phyloP scores from a whole-genome alignment of 495 filamentous ascomycete genomes.

The Lentithecium fluviatile region DNA sequence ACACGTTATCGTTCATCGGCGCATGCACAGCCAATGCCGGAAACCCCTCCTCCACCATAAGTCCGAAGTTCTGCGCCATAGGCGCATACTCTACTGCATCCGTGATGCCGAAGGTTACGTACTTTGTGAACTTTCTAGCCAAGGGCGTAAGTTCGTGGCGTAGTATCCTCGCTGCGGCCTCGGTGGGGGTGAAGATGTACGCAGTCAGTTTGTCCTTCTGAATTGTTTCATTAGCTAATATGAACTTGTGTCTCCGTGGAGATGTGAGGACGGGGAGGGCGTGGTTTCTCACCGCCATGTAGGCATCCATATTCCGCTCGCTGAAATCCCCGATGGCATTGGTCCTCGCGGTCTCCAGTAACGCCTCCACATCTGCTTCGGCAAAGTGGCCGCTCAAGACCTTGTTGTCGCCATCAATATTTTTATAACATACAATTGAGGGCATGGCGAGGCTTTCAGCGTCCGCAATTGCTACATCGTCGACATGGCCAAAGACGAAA shows the following conservation, averaged over 20 bases:
- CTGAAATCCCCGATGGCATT: slow-evolving; percentile 50
- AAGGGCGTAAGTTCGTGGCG: slow-evolving; percentile 43
- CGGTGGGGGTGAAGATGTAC: slow-evolving; percentile 46
- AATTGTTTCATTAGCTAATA: background rate
- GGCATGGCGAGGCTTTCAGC: slow-evolving; percentile 26
- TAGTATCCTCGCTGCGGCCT: slow-evolving; percentile 38
- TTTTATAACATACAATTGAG: slow-evolving; percentile 46
- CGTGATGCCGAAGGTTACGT: slow-evolving; percentile 50
- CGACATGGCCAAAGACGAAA: slow-evolving; percentile 46
- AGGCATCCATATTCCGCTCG: slow-evolving; percentile 46
- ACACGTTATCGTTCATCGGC: slow-evolving; percentile 24
- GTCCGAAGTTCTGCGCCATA: slow-evolving; percentile 38
- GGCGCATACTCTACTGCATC: slow-evolving; percentile 51
- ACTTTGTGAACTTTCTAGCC: slow-evolving; percentile 52
- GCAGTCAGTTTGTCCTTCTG: slow-evolving; percentile 50
- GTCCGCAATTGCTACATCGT: slow-evolving; percentile 25
- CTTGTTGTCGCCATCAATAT: slow-evolving; percentile 43
- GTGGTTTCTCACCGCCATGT: slow-evolving; percentile 42
- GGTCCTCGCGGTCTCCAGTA: slow-evolving; percentile 42
- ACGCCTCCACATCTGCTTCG: slow-evolving; percentile 41
- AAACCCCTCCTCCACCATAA: slow-evolving; percentile 3
- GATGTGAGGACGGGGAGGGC: too few species aligned
- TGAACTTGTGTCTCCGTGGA: too few species aligned
- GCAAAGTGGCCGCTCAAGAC: slow-evolving; percentile 38
- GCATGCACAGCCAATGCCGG: slow-evolving; percentile 23